Evolutionary conservation across 2,329 filamentous ascomycete genomes (phyloP), one percentile per base, ranked within the genome.

Genomic region (Diplocarpon mali): DNA sequence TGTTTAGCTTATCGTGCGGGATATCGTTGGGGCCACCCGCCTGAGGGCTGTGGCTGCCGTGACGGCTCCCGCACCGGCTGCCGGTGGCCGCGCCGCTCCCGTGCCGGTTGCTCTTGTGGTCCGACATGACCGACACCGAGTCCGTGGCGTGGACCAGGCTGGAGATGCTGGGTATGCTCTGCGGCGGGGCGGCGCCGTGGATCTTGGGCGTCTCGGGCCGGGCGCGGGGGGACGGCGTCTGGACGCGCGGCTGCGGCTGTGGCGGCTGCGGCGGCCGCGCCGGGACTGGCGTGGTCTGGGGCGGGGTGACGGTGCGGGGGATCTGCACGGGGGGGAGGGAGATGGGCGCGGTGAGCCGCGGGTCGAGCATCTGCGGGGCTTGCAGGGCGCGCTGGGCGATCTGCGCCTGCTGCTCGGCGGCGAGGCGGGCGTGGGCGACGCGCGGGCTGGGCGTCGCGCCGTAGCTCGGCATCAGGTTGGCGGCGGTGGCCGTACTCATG

Each of bases 1-100:
- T 52, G 3, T 70, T 72, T 17, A 75, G 63, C 51, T 76, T 76
- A 47, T 76, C 70, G 42, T 67, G 72, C 5, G 72, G 72, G 40
- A 76, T 75, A 56, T 32, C 30, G 30, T 32, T 14, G 30, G 11
- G 30, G 30, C n/a, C 76, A 48, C 75, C 70, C 40, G 76, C 73
- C 44, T 70, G 68, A 7, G 72, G 68, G 28, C 67, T 67, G n/a
- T 48, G 35, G 2, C 47, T 42, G 15, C 51, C 51, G 17, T 43
- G 31, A 12, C 38, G 17, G 16, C 38, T 41, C 11, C 38, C 36
- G 30, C 28, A 42, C 13, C n/a, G 36, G 20, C 57, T 56, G 36
- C 55, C 59, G 39, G 44, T 53, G 38, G 7, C 20, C 20, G 53
- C 58, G 2, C 53, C 57, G 10, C 52, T 46, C n/a, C 57, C 50